Percentiles rank a stretch among this genome's conserved stretches.
Conservation (phyloP, 129 eudicot species). For the Chrysanthemum seticuspe region DNA sequence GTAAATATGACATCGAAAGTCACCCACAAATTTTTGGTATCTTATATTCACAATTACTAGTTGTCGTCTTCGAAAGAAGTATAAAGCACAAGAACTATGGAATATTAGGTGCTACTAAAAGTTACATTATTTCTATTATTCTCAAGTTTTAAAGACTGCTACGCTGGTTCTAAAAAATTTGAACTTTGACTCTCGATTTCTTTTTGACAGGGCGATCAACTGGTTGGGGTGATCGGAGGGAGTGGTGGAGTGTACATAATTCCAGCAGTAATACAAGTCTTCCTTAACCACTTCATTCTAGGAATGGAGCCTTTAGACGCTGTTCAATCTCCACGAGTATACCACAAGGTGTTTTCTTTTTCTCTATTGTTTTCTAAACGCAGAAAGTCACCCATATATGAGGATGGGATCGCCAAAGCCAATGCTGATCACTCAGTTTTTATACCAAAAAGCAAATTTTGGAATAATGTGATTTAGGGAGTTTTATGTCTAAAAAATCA, state of each 20-base stretch:
- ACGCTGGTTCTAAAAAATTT: not conserved
- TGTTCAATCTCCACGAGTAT: slow-evolving; percentile 80
- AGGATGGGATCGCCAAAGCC: no score
- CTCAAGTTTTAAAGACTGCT: not conserved
- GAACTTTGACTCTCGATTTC: slow-evolving; percentile 5
- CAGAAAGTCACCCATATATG: not conserved
- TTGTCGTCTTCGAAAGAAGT: no score
- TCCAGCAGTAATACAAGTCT: slow-evolving; percentile 82
- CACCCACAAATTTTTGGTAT: no score
- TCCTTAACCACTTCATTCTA: slow-evolving; percentile 81
- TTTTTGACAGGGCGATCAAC: slow-evolving; percentile 59
- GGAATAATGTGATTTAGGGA: not conserved
- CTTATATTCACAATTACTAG: no score
- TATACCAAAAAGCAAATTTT: not conserved
- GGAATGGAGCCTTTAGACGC: slow-evolving; percentile 87
- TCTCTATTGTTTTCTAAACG: not conserved
- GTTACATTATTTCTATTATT: no score
- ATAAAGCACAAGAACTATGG: no score
- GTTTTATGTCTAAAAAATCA: not conserved
- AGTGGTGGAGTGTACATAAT: slow-evolving; percentile 87
- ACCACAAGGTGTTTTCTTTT: slow-evolving; percentile 62
- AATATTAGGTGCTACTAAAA: no score
- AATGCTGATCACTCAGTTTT: not conserved
- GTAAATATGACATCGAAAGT: not conserved
- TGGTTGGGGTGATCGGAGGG: slow-evolving; percentile 97